These are phyloP conservation scores for Xylariaceae sp. DNA, from an alignment of 2,329 filamentous ascomycete genomes.

Conservation along the genomic window DNA sequence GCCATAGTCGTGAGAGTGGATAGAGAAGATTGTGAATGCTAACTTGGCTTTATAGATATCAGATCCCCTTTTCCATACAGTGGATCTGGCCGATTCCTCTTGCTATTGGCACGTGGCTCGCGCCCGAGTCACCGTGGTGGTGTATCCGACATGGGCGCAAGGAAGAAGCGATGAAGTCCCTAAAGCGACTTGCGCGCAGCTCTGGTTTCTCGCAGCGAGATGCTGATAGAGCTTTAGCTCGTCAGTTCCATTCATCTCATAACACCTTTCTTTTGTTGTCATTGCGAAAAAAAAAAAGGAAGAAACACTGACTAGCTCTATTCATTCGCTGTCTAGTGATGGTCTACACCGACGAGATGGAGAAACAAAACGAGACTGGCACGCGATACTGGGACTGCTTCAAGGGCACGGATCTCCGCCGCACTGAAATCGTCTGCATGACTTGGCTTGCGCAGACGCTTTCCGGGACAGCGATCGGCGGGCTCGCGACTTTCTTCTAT, in stretches of 20 bases:
- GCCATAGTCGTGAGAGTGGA: neutral
- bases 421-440: conserved; percentile 35
- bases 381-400: conserved; percentile 40
- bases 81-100: conserved; percentile 31
- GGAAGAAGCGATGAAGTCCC: conserved; percentile 20
- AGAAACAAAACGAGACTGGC: conserved; percentile 33
- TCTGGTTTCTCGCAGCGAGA: conserved; percentile 29
- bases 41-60: conserved; percentile 27
- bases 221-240: conserved; percentile 26
- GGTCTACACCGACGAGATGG: conserved; percentile 39
- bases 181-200: conserved; percentile 27
- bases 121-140: conserved; percentile 31
- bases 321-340: conserved; percentile 33
- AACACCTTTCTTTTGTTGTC: neutral
- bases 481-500: conserved; percentile 35
- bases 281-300: neutral
- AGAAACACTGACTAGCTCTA: neutral
- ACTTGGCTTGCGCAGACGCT: conserved; percentile 32
- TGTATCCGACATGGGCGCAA: conserved; percentile 23
- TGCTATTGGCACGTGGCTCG: conserved; percentile 26
- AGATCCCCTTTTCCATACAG: conserved; percentile 29
- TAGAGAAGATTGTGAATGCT: neutral
- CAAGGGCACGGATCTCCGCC: conserved; percentile 35
- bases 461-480: conserved; percentile 31
- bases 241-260: conserved; percentile 15